Evolutionary conservation across 2,329 filamentous ascomycete species (phyloP).

Genomic region (Sclerotinia nivalis): DNA sequence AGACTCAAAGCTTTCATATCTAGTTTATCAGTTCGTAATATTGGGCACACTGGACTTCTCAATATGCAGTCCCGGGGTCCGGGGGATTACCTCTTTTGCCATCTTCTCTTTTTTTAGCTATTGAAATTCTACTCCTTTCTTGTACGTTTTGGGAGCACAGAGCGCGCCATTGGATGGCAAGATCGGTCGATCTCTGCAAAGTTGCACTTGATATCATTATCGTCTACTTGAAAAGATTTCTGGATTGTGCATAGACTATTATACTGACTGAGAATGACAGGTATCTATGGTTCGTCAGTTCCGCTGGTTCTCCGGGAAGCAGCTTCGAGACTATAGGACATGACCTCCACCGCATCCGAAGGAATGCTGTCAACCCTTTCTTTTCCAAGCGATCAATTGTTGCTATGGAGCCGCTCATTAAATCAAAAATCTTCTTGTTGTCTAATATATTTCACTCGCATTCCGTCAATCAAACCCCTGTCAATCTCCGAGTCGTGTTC

Average conservation of each 20-base stretch:
- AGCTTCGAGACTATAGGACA: slow-evolving; percentile 26
- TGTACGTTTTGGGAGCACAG: too few species aligned
- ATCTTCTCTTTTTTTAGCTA: background rate
- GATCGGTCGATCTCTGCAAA: background rate
- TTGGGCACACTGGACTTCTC: too few species aligned
- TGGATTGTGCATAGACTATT: background rate
- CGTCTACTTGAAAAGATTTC: background rate
- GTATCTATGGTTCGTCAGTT: slow-evolving; percentile 9
- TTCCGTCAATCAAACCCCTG: slow-evolving; percentile 10
- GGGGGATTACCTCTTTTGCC: background rate
- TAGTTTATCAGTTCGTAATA: too few species aligned
- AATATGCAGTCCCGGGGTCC: too few species aligned
- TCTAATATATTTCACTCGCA: slow-evolving; percentile 25
- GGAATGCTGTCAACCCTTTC: slow-evolving; percentile 33
- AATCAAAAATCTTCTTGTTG: slow-evolving; percentile 27
- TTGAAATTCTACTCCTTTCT: background rate
- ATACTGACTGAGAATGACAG: background rate
- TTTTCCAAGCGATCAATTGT: slow-evolving; percentile 31
- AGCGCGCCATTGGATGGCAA: background rate
- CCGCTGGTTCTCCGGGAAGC: slow-evolving; percentile 12
- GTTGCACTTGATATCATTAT: background rate
- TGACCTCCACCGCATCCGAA: slow-evolving; percentile 30
- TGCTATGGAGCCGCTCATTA: slow-evolving; percentile 30
- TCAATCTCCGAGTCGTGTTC: slow-evolving; percentile 17
- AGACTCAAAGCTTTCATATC: too few species aligned